Conservation (phyloP, 2,329 filamentous ascomycete species). For the Penicillium janthinellum region DNA sequence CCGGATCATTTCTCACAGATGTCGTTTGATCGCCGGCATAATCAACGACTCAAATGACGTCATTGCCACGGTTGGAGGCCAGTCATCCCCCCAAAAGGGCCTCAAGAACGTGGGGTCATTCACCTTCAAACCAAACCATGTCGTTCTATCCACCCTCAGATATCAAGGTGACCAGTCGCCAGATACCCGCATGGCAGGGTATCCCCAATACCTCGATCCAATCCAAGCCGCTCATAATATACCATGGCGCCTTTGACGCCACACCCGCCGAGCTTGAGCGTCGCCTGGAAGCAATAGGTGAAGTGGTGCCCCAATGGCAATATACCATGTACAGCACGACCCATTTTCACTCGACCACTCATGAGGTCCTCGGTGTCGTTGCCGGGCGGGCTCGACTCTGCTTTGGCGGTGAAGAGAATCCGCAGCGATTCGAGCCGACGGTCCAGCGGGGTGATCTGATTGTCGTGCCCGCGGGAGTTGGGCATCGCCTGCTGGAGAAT, state of each 20-base stretch:
- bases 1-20: neutral
- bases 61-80: neutral
- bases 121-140: constrained; percentile 23
- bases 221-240: constrained; percentile 65
- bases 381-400: constrained; percentile 62
- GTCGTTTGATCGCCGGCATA: neutral
- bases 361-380: constrained; percentile 66
- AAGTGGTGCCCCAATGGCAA: constrained; percentile 66
- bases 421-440: constrained; percentile 56
- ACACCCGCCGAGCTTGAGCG: constrained; percentile 57
- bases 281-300: constrained; percentile 56
- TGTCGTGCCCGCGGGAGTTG: constrained; percentile 66
- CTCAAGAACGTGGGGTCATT: neutral
- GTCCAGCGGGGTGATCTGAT: constrained; percentile 65
- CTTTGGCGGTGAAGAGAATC: constrained; percentile 67
- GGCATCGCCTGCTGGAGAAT: constrained; percentile 64
- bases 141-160: constrained; percentile 50
- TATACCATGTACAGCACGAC: constrained; percentile 68
- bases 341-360: constrained; percentile 69
- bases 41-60: neutral
- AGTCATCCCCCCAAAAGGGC: neutral
- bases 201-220: constrained; percentile 68
- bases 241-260: constrained; percentile 60
- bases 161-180: constrained; percentile 59
- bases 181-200: constrained; percentile 59